Evolutionary conservation across 2,329 filamentous ascomycete species (phyloP), one percentile per base, ranked within the genome.

Genomic region (Colletotrichum tamarilloi): DNA sequence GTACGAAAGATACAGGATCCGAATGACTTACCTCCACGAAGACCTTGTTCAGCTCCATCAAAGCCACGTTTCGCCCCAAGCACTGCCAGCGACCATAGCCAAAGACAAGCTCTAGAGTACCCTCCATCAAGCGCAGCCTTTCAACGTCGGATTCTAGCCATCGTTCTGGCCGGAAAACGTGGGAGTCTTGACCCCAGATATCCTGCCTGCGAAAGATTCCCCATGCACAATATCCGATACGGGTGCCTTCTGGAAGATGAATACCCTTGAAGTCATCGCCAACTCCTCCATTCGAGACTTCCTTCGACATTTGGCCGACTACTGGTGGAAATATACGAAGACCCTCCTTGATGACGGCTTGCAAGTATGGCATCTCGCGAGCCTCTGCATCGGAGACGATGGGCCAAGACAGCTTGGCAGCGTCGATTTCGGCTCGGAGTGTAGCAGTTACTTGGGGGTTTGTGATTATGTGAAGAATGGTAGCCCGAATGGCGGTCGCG

Each of bases 401-500:
- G 6, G 74, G 68, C 38, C 62, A 4, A 2, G 72, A 65, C 16
- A 57, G 59, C n/a, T 49, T n/a, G 73, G 46, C 52, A 24, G 83
- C 81, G 0, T 76, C 76, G 24, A 87, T 84, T 75, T 89, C 88
- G 0, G 77, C 78, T 8, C 84, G 84, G 0, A 92, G 80, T 79
- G 83, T 84, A 5, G 76, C 68, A 63, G 87, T 83, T 1, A 89
- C 84, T 0, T 80, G 81, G 0, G 87, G 87, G 22, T 84, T 86
- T 16, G 85, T 87, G 26, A 87, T 84, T 73, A 91, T 79, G 77
- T 88, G 85, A n/a, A 91, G 83, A 68, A 91, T 75, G 0, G 85
- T 89, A 49, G 85, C 82, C 1, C 90, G 86, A 6, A 92, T 85
- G 1, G 85, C 85, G 0, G 87, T 89, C 0, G 90, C 88, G 0